A percentile compares a stretch with the other conserved stretches of the same genome.
Evolutionary conservation across 257 asterid genomes (phyloP).

Genomic region (Rauvolfia tetraphylla): DNA sequence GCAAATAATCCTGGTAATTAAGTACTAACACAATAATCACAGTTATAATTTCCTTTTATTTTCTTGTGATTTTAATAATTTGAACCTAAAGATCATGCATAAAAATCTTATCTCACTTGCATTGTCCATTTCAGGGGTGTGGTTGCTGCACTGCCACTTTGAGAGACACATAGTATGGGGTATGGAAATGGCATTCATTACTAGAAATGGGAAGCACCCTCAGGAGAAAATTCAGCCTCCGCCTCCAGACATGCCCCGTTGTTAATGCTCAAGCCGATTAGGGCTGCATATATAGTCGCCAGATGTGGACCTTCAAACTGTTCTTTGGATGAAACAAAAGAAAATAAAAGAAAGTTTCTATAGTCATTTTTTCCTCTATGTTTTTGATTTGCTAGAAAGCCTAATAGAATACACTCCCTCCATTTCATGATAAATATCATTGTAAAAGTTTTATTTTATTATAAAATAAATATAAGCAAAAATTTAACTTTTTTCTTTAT

Average conservation of each 20-base stretch:
- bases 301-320: no score
- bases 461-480: no score
- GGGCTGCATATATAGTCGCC: neutral
- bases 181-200: slow-evolving; percentile 33
- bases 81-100: no score
- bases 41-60: no score
- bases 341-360: no score
- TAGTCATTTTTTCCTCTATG: no score
- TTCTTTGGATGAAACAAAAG: neutral
- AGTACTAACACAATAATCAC: neutral
- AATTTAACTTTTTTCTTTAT: no score
- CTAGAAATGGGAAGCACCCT: slow-evolving; percentile 21
- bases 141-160: slow-evolving; percentile 39
- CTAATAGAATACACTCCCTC: no score
- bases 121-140: slow-evolving; percentile 17
- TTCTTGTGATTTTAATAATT: no score
- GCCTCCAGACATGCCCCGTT: slow-evolving; percentile 28
- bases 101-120: neutral
- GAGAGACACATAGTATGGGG: slow-evolving; percentile 38
- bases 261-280: slow-evolving; percentile 9
- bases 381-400: no score
- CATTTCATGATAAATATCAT: no score
- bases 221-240: slow-evolving; percentile 18
- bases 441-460: no score
- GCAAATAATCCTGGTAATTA: slow-evolving; percentile 77